phyloP scores from a whole-genome alignment of 441 rosid species.

The Adansonia gregorii region DNA sequence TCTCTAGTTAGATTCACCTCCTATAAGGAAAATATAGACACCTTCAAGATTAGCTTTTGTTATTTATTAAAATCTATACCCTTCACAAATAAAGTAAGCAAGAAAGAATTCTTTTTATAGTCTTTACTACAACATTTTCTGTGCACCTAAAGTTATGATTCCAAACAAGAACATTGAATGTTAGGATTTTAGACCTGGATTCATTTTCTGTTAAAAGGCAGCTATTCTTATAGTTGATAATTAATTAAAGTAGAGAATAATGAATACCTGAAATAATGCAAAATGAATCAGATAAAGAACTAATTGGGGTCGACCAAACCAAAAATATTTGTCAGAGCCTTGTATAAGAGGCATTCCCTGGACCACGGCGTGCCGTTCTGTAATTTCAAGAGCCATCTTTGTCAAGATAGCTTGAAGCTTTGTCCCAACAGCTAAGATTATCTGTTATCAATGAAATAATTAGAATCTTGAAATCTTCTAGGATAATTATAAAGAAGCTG shows the following conservation, averaged over 20 bases:
- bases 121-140: neutral
- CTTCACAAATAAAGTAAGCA: neutral
- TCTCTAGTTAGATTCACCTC: neutral
- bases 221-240: slow-evolving; percentile 5
- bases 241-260: slow-evolving; percentile 17
- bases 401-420: slow-evolving; percentile 84
- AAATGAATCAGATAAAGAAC: slow-evolving; percentile 87
- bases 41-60: neutral
- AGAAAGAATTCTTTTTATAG: neutral
- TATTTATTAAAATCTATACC: neutral
- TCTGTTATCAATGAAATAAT: slow-evolving; percentile 45
- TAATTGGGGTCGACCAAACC: slow-evolving; percentile 80
- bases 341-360: slow-evolving; percentile 97
- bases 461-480: slow-evolving; percentile 18
- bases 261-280: slow-evolving; percentile 79
- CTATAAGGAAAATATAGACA: neutral
- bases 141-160: neutral
- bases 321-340: slow-evolving; percentile 83
- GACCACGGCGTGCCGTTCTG: slow-evolving; percentile 85
- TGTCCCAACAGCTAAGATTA: slow-evolving; percentile 85
- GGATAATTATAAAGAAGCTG: neutral
- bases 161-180: neutral
- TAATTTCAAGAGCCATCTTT: slow-evolving; percentile 82
- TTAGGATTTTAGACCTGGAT: neutral
- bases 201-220: neutral